Conservation (phyloP, 2,329 filamentous ascomycete species). For the Proliferodiscus dingleyae region DNA sequence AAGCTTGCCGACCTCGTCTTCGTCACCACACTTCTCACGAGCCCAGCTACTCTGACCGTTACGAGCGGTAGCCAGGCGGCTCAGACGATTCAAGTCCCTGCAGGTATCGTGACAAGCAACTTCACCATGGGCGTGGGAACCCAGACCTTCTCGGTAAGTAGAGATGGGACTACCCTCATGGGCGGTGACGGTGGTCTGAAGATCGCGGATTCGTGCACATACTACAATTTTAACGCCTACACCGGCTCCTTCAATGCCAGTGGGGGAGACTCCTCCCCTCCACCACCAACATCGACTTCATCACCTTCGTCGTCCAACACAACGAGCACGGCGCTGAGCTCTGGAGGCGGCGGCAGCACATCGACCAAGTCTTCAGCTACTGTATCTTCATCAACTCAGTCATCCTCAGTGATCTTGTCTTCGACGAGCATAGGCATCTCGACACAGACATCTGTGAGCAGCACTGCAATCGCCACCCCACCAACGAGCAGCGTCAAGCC, state of each 20-base stretch:
- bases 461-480: no score
- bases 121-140: slow-evolving; percentile 31
- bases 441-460: no score
- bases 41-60: slow-evolving; percentile 28
- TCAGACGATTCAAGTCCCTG: slow-evolving; percentile 27
- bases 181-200: slow-evolving; percentile 23
- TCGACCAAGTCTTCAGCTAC: no score
- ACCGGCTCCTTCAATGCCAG: slow-evolving; percentile 24
- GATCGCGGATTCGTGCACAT: slow-evolving; percentile 25
- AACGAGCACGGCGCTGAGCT: no score
- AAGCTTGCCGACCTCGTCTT: slow-evolving; percentile 31
- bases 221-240: slow-evolving; percentile 34
- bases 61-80: slow-evolving; percentile 25
- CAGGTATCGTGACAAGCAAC: slow-evolving; percentile 30
- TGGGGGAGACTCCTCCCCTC: slow-evolving; percentile 5
- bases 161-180: slow-evolving; percentile 19
- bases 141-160: slow-evolving; percentile 28
- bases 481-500: no score
- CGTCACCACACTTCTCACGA: slow-evolving; percentile 30
- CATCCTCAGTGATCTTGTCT: no score
- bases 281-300: slow-evolving; percentile 3
- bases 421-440: no score
- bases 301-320: no score
- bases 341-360: no score
- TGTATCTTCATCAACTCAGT: no score